A percentile compares a stretch with the other conserved stretches of the same genome.
Evolutionary conservation across 306 rosid species (phyloP).

Genomic region (Cucurbita ficifolia): DNA sequence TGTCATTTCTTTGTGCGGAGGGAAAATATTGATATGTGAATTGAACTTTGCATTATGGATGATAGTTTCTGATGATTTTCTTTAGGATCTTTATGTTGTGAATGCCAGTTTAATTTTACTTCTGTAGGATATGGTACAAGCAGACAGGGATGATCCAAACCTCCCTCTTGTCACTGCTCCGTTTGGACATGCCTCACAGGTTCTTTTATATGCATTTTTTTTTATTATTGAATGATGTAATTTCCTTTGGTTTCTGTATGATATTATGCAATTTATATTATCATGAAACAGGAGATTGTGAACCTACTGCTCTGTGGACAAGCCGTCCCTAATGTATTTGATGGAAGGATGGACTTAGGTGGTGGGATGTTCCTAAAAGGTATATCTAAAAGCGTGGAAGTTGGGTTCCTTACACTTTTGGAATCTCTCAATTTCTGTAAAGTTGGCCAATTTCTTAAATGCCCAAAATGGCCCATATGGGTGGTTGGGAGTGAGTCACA

Average conservation of each 20-base stretch:
- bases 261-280: not conserved
- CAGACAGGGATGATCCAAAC: conserved; percentile 95
- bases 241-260: not conserved
- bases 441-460: conserved; percentile 70
- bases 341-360: conserved; percentile 87
- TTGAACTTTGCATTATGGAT: not conserved
- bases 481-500: conserved; percentile 92
- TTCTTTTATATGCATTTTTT: not conserved
- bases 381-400: conserved; percentile 63
- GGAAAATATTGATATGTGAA: not conserved
- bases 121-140: conserved; percentile 64
- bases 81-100: conserved; percentile 2
- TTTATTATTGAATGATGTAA: not conserved
- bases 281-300: conserved; percentile 66
- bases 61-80: not conserved
- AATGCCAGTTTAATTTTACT: conserved; percentile 10
- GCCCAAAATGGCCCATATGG: conserved; percentile 97
- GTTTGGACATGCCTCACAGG: conserved; percentile 99
- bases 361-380: conserved; percentile 92
- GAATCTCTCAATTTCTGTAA: conserved; percentile 89
- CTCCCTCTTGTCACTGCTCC: conserved; percentile 96
- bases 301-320: conserved; percentile 77
- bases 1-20: not conserved
- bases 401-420: conserved; percentile 77
- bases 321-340: conserved; percentile 89